A percentile compares a stretch with the other conserved stretches of the same genome.
phyloP scores from a whole-genome alignment of 1,284 basidiomycete genomes.

The Cryptococcus sp. region DNA sequence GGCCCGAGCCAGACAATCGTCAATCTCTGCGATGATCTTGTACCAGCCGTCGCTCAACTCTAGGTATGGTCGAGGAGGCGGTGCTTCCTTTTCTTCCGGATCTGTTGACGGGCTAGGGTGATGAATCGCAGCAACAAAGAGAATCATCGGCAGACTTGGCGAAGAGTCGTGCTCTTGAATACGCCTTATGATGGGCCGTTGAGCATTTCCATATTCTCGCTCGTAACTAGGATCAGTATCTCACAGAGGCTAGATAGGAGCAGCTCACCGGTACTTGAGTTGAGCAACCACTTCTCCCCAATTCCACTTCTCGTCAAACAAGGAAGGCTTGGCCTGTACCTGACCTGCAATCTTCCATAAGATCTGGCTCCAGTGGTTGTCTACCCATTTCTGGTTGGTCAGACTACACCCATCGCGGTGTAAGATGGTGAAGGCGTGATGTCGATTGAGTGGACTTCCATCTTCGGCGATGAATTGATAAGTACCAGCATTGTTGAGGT shows the following conservation, averaged over 20 bases:
- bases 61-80: constrained; percentile 46
- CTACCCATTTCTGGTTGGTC: constrained; percentile 62
- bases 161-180: constrained; percentile 61
- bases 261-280: constrained; percentile 71
- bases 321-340: constrained; percentile 64
- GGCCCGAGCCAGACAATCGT: constrained; percentile 68
- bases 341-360: constrained; percentile 92
- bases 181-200: constrained; percentile 68
- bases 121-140: constrained; percentile 72
- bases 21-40: constrained; percentile 68
- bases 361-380: constrained; percentile 85
- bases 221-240: constrained; percentile 64
- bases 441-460: constrained; percentile 17
- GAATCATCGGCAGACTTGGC: constrained; percentile 64
- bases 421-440: constrained; percentile 24
- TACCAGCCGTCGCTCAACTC: constrained; percentile 99
- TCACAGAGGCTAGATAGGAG: background rate
- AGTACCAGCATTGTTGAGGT: constrained; percentile 57
- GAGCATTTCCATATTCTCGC: constrained; percentile 72
- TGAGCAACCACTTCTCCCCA: constrained; percentile 76
- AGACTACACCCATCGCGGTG: constrained; percentile 26
- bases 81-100: constrained; percentile 48
- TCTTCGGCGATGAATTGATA: constrained; percentile 58
- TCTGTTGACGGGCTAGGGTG: constrained; percentile 48
- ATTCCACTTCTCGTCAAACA: constrained; percentile 63